phyloP scores from a whole-genome alignment of 257 asterid genomes.

The Solanum lignicaule region DNA sequence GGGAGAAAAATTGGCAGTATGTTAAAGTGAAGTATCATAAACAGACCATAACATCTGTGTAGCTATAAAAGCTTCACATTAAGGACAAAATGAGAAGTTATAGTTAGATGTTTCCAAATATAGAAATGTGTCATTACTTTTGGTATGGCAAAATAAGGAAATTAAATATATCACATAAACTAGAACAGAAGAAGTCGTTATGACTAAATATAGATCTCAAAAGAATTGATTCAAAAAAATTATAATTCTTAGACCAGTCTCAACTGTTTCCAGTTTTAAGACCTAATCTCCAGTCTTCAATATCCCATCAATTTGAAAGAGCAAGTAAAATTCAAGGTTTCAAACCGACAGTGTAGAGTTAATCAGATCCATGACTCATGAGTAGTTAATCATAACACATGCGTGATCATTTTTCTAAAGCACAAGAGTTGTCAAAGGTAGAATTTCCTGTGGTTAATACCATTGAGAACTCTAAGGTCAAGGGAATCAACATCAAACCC shows the following conservation, averaged over 20 bases:
- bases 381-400: neutral
- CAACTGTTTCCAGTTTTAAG: neutral
- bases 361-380: neutral
- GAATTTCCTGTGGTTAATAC: constrained; percentile 11
- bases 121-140: neutral
- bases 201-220: neutral
- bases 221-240: neutral
- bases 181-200: neutral
- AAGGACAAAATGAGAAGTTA: neutral
- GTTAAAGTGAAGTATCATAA: neutral
- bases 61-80: neutral
- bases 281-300: neutral
- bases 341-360: neutral
- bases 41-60: neutral
- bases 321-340: neutral
- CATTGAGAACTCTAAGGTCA: constrained; percentile 67
- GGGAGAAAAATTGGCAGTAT: neutral
- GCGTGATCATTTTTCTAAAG: neutral
- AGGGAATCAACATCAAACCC: constrained; percentile 77
- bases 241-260: neutral
- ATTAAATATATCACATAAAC: neutral
- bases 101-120: neutral
- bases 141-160: neutral
- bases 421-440: neutral
- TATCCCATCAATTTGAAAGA: neutral